Evolutionary conservation across 2,329 filamentous ascomycete species (phyloP).

Genomic region (Diaporthe caulivora): DNA sequence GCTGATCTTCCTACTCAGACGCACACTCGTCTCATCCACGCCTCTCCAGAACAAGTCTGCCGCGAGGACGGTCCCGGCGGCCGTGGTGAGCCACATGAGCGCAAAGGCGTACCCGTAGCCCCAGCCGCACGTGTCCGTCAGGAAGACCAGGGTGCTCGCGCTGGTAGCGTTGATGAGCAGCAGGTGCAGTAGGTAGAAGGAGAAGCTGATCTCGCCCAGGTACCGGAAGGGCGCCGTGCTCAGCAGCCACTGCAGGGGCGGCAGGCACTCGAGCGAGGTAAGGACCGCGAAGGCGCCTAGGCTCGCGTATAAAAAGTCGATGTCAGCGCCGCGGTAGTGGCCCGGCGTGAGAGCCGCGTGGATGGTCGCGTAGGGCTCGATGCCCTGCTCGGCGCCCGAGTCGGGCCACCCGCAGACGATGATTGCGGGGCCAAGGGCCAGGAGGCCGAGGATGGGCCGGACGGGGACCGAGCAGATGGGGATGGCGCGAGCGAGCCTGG

Average conservation of each 20-base stretch:
- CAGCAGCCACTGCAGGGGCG: constrained; percentile 45
- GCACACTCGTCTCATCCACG: neutral
- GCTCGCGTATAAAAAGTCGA: constrained; percentile 48
- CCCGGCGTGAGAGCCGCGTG: constrained; percentile 40
- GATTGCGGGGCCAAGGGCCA: constrained; percentile 39
- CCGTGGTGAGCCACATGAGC: neutral
- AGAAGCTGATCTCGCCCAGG: constrained; percentile 50
- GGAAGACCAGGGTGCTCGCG: neutral
- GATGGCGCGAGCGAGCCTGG: constrained; percentile 43
- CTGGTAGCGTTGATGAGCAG: constrained; percentile 25
- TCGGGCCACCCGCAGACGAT: constrained; percentile 3
- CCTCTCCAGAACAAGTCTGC: constrained; percentile 13
- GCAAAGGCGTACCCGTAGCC: neutral
- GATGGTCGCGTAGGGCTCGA: neutral
- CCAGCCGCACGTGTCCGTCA: neutral
- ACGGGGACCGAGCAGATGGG: constrained; percentile 42
- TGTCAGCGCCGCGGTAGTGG: constrained; percentile 35
- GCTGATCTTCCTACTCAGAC: neutral
- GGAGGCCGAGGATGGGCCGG: constrained; percentile 48
- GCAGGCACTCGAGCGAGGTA: constrained; percentile 43
- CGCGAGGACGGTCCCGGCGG: neutral
- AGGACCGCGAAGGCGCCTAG: constrained; percentile 49
- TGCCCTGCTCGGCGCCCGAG: neutral
- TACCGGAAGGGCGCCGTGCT: constrained; percentile 46
- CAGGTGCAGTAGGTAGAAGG: constrained; percentile 49